phyloP scores from a whole-genome alignment of 257 asterid genomes.

The Penstemon barbatus region DNA sequence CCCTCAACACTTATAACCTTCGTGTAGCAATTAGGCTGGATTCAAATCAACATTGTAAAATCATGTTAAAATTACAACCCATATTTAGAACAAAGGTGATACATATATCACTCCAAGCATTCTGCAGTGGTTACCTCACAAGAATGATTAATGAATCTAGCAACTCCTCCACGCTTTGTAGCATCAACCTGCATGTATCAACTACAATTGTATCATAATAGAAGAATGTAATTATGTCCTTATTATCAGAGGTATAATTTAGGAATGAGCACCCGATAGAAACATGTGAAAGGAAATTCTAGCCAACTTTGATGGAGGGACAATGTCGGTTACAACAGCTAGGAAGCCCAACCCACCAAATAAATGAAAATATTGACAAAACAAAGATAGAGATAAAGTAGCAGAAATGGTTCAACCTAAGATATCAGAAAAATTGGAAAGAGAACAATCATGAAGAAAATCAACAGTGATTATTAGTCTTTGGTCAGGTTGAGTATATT shows the following conservation, averaged over 20 bases:
- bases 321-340: slow-evolving; percentile 10
- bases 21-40: slow-evolving; percentile 98
- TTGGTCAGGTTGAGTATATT: slow-evolving; percentile 14
- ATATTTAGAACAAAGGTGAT: slow-evolving; percentile 1
- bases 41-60: slow-evolving; percentile 22
- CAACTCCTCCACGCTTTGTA: slow-evolving; percentile 96
- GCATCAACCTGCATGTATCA: slow-evolving; percentile 83
- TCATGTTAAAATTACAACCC: slow-evolving; percentile 24
- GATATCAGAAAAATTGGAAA: neutral
- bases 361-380: neutral
- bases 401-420: slow-evolving; percentile 15
- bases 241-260: slow-evolving; percentile 17
- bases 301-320: slow-evolving; percentile 2
- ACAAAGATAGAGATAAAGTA: slow-evolving; percentile 12
- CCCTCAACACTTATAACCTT: slow-evolving; percentile 98
- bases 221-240: slow-evolving; percentile 19
- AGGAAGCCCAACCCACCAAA: slow-evolving; percentile 14
- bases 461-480: slow-evolving; percentile 5
- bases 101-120: slow-evolving; percentile 23
- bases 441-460: neutral
- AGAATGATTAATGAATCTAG: slow-evolving; percentile 95
- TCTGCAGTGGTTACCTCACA: slow-evolving; percentile 72
- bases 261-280: neutral
- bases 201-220: slow-evolving; percentile 14
- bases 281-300: slow-evolving; percentile 1